Conservation (phyloP, 2,329 filamentous ascomycete genomes). For the Ascocoryne sarcoides region DNA sequence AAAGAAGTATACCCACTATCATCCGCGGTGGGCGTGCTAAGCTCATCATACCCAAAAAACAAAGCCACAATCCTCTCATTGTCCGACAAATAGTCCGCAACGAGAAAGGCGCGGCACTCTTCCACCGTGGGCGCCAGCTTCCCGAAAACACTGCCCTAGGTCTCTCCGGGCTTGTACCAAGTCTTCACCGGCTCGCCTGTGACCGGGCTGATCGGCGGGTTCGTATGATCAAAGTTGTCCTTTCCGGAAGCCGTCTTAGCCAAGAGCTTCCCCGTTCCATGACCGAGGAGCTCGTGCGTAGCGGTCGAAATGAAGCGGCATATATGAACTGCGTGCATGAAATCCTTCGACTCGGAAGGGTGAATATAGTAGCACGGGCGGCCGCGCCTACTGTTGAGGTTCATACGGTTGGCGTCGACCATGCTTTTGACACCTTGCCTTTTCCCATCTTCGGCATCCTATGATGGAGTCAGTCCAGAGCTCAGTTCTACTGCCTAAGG, state of each 20-base stretch:
- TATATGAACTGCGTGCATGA: too few relatives aligned
- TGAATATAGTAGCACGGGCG: too few relatives aligned
- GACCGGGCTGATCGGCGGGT: conserved; percentile 48
- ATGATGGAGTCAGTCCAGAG: too few relatives aligned
- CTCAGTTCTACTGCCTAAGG: too few relatives aligned
- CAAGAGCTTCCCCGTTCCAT: conserved; percentile 55
- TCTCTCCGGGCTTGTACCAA: conserved; percentile 56
- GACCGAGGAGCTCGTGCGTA: conserved; percentile 58
- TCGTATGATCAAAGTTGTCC: conserved; percentile 50
- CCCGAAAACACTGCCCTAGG: conserved; percentile 53
- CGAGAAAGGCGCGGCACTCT: conserved; percentile 40
- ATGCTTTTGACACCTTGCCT: too few relatives aligned
- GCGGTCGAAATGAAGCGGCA: too few relatives aligned
- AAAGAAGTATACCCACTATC: conserved; percentile 35
- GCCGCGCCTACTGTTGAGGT: too few relatives aligned
- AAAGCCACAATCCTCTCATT: conserved; percentile 34
- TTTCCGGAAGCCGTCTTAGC: conserved; percentile 40
- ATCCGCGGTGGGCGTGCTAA: conserved; percentile 30
- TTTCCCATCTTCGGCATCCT: too few relatives aligned
- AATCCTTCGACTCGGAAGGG: too few relatives aligned
- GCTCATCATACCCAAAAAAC: conserved; percentile 34
- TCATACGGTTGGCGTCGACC: too few relatives aligned
- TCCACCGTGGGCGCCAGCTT: conserved; percentile 52
- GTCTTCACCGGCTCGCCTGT: conserved; percentile 42
- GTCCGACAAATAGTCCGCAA: conserved; percentile 36